Base-by-base conservation (phyloP, 2,329 filamentous ascomycete species). In the Cordyceps pruinosa region DNA sequence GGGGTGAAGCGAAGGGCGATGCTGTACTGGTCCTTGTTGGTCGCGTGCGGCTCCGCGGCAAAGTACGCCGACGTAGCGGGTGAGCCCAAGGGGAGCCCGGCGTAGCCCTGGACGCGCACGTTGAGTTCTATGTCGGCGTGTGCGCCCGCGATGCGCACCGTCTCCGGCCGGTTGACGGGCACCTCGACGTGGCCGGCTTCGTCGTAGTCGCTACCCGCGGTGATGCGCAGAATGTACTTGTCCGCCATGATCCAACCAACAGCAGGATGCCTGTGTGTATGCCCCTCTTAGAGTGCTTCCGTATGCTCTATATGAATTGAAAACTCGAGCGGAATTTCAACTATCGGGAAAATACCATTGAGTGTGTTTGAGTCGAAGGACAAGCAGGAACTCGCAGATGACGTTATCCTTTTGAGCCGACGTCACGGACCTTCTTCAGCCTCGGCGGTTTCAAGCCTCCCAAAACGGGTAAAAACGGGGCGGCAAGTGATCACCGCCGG, bases 151-250 rank as follows among this genome's bases (percentile, higher is more conserved):
- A 97, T 84, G 25, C 73, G 75, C 2, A 88, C 68, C 0, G 85
- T 80, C 58, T 82, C 71, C 28, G 85, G 70, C 12, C 77, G 78
- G 73, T 97, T 97, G 69, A 97, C 88, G 4, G 82, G 80, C 10
- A 97, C 85, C 28, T 84, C 75, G 59, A 85, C 73, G 65, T 96
- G 91, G n/a, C 81, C 81, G n/a, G 77, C 72, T 34, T 78, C 72
- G 68, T 94, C 84, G 73, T 97, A 96, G 61, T 77, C 76, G 2
- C 88, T 79, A 2, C 93, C 93, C 1, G 90, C 90, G 0, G 90
- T 95, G 56, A 97, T 86, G 63, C 82, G 83, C 60, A 97, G 80
- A 51, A 89, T 80, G 71, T 94, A 96, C 63, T 89, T 86, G 59
- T 87, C 81, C 19, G 84, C 77, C 85, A 84, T 84, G 26, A 48